Base-by-base conservation (phyloP, 2,329 filamentous ascomycete species). In the Fusarium oxysporum region DNA sequence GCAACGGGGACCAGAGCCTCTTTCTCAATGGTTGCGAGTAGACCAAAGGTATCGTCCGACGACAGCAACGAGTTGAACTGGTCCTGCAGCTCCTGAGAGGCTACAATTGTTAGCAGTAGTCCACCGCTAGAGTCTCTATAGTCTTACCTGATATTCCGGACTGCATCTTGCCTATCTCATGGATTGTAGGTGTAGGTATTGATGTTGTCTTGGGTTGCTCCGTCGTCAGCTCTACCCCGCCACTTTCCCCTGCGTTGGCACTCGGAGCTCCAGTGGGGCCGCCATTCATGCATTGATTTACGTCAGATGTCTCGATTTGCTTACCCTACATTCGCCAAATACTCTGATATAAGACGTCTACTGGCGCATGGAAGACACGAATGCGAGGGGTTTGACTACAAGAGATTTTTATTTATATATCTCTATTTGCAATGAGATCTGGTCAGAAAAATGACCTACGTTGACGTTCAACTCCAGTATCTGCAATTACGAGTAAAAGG, bases 41-140 rank as follows among this genome's bases (percentile, higher is more conserved):
- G 89, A 57, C 90, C 93, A 74, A 94, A 92, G 74, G 91, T 86
- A 55, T 85, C 83, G 61, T 86, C 80, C 56, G 88, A 88, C 54
- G 87, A 86, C 72, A 94, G 87, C 79, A 96, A 87, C 68, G 83
- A 85, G 83, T 90, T 91, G 87, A 96, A 95, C 76, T 92, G 87
- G 77, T 89, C 85, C 80, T 91, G 88, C 70, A 96, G 92, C 86
- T 96, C 93, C 83, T 91, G 83, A 63, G 93, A 95, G 74, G 92
- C 94, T 93, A 79, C 53, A 33, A 32, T 25, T 25, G 50, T 74
- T 45, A 69, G 65, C 40, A 41, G n/a, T 8, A 33, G 11, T 11
- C 14, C 35, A 21, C 30, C n/a, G 38, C 47, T 23, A 54, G 25
- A 2, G 35, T 11, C 23, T 23, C 19, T 8, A 10, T 13, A 32